Base-by-base conservation (phyloP, 1,284 basidiomycete genomes). In the Inonotus obliquus region DNA sequence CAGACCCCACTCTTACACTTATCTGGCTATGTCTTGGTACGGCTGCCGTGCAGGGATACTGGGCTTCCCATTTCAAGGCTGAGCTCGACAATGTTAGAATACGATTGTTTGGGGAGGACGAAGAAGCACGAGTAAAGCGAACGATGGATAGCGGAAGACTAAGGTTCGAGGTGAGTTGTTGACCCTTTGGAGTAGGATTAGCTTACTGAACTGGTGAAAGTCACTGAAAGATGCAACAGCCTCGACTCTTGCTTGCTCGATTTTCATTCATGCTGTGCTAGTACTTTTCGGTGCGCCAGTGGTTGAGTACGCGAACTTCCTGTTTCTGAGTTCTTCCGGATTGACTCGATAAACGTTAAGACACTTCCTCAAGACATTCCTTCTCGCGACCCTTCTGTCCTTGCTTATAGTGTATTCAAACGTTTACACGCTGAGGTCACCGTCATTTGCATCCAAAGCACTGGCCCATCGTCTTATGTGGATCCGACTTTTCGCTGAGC, bases 271-370 rank as follows among this genome's bases (percentile, higher is more conserved):
- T 63, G 65, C 73, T 47, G 49, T 86, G 2, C 65, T 89, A 1
- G 73, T 91, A 9, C 70, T 91, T 11, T 87, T 96, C 64, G 94
- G 94, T 1, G 92, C 92, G 4, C 90, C 92, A 0, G 66, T 90
- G 6, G 64, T 76, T 47, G 82, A 78, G 86, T 87, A 68, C 67
- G 80, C 74, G 35, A 23, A 51, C 39, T 39, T 64, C 58, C 61
- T 5, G 61, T 21, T 39, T 56, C 45, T 48, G 45, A n/a, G 9
- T 54, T 44, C 57, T 59, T 62, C 65, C 59, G 44, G 27, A 21
- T 48, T 60, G 27, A 32, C 59, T 64, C 53, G 64, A 35, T 60
- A 63, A 60, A 48, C 52, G 49, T 47, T 52, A 38, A 86, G 85
- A 62, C 77, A 84, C 65, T 62, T 77, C 51, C 58, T 75, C 6